These are phyloP conservation scores for Ogataea paradorogensis DNA, from an alignment of 805 yeast genomes.

Conservation along the genomic window DNA sequence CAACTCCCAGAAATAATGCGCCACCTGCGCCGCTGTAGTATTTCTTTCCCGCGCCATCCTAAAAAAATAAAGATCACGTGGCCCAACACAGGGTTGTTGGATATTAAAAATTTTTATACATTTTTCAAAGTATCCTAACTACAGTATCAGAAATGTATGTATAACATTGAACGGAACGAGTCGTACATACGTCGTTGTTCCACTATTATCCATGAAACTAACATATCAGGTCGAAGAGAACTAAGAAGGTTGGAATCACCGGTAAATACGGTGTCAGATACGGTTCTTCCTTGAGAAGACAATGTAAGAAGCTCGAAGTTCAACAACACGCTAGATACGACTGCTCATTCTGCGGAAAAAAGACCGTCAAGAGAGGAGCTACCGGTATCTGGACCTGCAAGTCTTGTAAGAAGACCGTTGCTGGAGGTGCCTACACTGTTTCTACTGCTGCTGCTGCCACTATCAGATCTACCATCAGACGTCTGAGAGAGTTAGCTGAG, in stretches of 20 bases:
- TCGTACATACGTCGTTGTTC: not conserved
- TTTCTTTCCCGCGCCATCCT: too few relatives aligned
- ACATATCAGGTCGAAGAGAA: conserved; percentile 90
- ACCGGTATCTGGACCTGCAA: conserved; percentile 99
- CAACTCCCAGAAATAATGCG: not conserved
- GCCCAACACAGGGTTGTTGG: conserved; percentile 2
- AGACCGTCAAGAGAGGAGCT: conserved; percentile 95
- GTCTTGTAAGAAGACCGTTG: conserved; percentile 93
- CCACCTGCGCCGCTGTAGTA: not conserved
- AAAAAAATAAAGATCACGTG: conserved; percentile 12
- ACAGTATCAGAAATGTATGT: conserved; percentile 12
- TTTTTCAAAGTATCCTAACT: conserved; percentile 13
- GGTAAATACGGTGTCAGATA: conserved; percentile 99
- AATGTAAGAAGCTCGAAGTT: conserved; percentile 97
- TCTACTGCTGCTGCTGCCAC: conserved; percentile 99
- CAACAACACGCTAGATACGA: conserved; percentile 99
- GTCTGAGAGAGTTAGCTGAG: conserved; percentile 99
- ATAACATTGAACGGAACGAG: conserved; percentile 1
- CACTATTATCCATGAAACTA: conserved; percentile 8
- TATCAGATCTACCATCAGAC: conserved; percentile 99
- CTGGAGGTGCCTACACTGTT: conserved; percentile 99
- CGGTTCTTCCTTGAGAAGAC: conserved; percentile 99
- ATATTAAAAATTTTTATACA: conserved; percentile 10
- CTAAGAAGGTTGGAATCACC: conserved; percentile 99
- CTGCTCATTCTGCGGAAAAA: conserved; percentile 99